Base-by-base conservation (phyloP, 1,284 basidiomycete genomes). In the Microbotryum silenes-acaulis region DNA sequence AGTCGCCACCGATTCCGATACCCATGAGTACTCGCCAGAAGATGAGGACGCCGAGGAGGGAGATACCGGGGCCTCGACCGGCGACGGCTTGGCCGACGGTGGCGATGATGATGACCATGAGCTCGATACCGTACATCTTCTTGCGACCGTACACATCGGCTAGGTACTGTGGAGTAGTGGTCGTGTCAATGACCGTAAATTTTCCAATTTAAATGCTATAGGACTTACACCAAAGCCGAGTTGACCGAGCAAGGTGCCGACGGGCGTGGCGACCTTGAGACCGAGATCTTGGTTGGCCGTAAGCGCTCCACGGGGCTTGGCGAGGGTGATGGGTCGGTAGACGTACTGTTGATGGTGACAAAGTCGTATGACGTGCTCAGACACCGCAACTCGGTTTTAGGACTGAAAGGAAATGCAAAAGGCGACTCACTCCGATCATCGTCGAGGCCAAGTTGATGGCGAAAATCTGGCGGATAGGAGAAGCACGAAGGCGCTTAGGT, bases 371-470 rank as follows among this genome's bases (percentile, higher is more conserved):
- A 12, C 16, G 4, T 42, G 37, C 2, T 42, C 16, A 42, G 12
- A 12, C 12, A 42, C 37, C 5, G 37, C 16, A 42, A 18, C 10
- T 16, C 14, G 5, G 37, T 4, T 18, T 12, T 42, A 18, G 16
- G 37, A 42, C 37, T 42, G 14, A 1, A 18, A 18, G 37, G 14
- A 42, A 10, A 31, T 31, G 31, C 31, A 31, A 31, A 31, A 31
- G 9, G 12, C 37, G 16, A 42, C 37, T 18, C 37, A 42, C 37
- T 20, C 85, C 85, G 14, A 88, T 78, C 86, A 88, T 87, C 4
- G 83, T 85, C 6, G 85, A 77, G 20, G 87, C 85, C 52, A 86
- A 83, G 74, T 88, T 88, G 75, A 88, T 87, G 64, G 88, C 83
- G 75, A 88, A 88, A 18, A 88, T 76, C 72, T 88, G 85, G 16